A percentile compares a stretch with the other conserved stretches of the same genome.
phyloP scores from a whole-genome alignment of 805 yeast genomes.

The Komagataella pseudopastoris region DNA sequence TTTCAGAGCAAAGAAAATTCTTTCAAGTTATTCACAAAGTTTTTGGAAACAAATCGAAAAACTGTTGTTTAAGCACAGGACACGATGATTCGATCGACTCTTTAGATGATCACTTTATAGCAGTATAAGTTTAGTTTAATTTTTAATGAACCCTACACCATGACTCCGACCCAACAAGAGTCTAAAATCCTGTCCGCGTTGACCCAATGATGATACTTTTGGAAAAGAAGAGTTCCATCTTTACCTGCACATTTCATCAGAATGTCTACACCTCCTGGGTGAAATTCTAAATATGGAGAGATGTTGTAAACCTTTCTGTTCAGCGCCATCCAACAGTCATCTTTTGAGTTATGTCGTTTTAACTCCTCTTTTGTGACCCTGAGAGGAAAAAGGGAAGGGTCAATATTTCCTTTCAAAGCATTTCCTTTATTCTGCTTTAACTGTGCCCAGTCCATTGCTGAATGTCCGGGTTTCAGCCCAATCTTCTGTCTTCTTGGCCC shows the following conservation, averaged over 20 bases:
- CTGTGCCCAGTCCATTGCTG: constrained; percentile 80
- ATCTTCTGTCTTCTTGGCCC: constrained; percentile 35
- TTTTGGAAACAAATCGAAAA: neutral
- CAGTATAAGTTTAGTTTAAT: neutral
- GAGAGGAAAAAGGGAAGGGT: constrained; percentile 35
- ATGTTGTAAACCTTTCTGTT: constrained; percentile 75
- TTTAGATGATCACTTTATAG: neutral
- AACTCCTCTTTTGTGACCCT: constrained; percentile 45
- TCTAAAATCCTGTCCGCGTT: constrained; percentile 73
- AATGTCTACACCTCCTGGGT: constrained; percentile 86
- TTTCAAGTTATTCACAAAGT: neutral
- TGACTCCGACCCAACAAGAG: constrained; percentile 62
- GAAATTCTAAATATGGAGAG: constrained; percentile 73
- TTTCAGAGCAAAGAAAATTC: neutral
- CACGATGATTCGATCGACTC: neutral
- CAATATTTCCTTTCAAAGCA: constrained; percentile 13
- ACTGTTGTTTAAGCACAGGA: neutral
- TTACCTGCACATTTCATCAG: constrained; percentile 68
- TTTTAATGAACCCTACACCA: constrained; percentile 7
- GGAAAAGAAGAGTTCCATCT: constrained; percentile 69
- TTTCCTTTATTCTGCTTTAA: constrained; percentile 45
- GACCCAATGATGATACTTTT: constrained; percentile 61
- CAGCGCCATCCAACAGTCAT: constrained; percentile 80
- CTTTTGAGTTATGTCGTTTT: constrained; percentile 36
- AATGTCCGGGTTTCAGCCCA: constrained; percentile 60